Percentiles rank a stretch among this genome's conserved stretches.
Conservation (phyloP, 1,284 basidiomycete genomes). For the Apiotrichum porosum region DNA sequence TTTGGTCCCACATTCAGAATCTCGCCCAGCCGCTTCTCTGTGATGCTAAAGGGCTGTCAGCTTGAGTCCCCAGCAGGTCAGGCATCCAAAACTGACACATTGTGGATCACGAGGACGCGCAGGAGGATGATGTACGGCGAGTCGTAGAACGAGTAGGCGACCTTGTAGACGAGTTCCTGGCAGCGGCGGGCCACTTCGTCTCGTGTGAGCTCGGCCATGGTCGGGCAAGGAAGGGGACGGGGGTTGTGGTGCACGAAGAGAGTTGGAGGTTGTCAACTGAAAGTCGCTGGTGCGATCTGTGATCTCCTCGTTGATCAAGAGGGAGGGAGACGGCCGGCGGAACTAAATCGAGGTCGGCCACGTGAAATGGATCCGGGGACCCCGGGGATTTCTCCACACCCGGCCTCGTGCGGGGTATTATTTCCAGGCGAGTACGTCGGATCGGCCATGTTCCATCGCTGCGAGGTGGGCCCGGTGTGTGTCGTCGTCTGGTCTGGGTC, state of each 20-base stretch:
- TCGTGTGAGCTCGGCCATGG: constrained; percentile 23
- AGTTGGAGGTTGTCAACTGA: no score
- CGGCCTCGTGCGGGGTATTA: no score
- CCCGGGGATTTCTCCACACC: neutral
- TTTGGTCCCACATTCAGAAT: constrained; percentile 83
- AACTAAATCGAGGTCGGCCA: neutral
- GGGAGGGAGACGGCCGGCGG: neutral
- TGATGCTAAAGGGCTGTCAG: constrained; percentile 26
- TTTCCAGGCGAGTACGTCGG: no score
- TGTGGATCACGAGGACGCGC: constrained; percentile 84
- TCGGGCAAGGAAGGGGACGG: neutral
- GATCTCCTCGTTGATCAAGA: neutral
- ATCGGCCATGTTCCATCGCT: no score
- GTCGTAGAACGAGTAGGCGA: constrained; percentile 91
- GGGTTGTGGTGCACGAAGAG: no score
- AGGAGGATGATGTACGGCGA: constrained; percentile 83
- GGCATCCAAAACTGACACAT: constrained; percentile 78
- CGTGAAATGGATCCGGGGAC: neutral
- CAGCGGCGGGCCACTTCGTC: constrained; percentile 34
- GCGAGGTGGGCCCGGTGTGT: no score
- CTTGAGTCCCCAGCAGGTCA: neutral
- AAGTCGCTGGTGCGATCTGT: no score
- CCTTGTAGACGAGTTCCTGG: constrained; percentile 73
- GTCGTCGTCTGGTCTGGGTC: no score
- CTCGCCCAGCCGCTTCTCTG: constrained; percentile 65